phyloP scores from a whole-genome alignment of 2,329 filamentous ascomycete species.

The Ramularia collo-cygni region DNA sequence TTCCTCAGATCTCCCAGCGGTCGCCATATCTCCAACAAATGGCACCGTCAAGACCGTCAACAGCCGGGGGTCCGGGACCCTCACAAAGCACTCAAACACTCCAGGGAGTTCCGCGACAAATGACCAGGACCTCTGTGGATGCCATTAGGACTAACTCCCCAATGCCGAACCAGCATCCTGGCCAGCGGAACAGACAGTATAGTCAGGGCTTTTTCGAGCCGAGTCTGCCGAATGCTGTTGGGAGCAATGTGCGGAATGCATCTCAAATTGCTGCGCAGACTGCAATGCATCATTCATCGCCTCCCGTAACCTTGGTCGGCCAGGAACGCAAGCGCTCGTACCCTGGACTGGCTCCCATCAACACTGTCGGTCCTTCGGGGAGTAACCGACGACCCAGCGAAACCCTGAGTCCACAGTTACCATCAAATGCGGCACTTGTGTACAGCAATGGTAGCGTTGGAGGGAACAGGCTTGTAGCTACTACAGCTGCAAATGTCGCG shows the following conservation, averaged over 20 bases:
- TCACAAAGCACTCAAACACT: constrained; percentile 26
- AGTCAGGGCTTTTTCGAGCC: constrained; percentile 73
- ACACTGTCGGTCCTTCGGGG: constrained; percentile 21
- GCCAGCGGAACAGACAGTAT: constrained; percentile 59
- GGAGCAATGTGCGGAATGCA: constrained; percentile 44
- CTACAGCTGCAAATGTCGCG: constrained; percentile 65
- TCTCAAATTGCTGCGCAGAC: constrained; percentile 76
- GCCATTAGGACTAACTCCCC: constrained; percentile 22
- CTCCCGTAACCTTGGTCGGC: constrained; percentile 16
- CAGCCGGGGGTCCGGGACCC: constrained; percentile 27
- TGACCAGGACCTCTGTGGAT: constrained; percentile 30
- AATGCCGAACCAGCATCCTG: constrained; percentile 30
- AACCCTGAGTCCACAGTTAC: constrained; percentile 24
- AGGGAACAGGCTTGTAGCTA: constrained; percentile 57
- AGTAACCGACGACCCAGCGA: constrained; percentile 22
- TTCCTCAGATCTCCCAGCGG: constrained; percentile 29
- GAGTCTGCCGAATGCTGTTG: constrained; percentile 49
- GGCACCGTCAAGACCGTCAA: constrained; percentile 24
- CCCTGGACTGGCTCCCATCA: constrained; percentile 56
- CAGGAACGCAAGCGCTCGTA: constrained; percentile 61
- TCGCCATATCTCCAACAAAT: constrained; percentile 33
- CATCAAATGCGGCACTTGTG: constrained; percentile 16
- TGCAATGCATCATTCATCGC: constrained; percentile 52
- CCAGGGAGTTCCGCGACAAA: constrained; percentile 30
- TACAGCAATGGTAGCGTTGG: constrained; percentile 58